Conservation (phyloP, 2,329 filamentous ascomycete genomes). For the Stagonosporopsis rhizophila region DNA sequence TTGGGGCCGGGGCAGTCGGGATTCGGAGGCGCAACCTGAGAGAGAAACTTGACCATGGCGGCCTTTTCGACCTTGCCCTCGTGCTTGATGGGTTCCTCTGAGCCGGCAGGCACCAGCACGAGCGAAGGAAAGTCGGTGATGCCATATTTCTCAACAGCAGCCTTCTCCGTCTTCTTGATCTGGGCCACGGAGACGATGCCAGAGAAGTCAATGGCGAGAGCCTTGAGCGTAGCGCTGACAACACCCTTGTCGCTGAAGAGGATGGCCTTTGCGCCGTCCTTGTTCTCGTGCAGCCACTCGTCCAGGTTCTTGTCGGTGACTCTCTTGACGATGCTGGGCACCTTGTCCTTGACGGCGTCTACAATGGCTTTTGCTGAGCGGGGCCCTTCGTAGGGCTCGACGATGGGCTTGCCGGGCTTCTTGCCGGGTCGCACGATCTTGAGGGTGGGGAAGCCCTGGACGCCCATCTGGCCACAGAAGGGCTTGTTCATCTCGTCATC, state of each 20-base stretch:
- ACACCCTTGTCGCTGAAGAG: constrained; percentile 94
- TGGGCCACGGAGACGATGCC: constrained; percentile 81
- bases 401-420: constrained; percentile 77
- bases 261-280: constrained; percentile 80
- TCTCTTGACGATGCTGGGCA: constrained; percentile 88
- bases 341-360: constrained; percentile 82
- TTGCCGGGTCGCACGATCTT: constrained; percentile 90
- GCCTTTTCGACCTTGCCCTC: constrained; percentile 86
- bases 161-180: constrained; percentile 79
- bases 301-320: constrained; percentile 81
- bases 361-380: constrained; percentile 87
- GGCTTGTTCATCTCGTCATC: constrained; percentile 92
- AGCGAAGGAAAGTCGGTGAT: constrained; percentile 81
- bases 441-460: constrained; percentile 93
- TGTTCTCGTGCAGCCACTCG: constrained; percentile 71
- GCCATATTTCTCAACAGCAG: constrained; percentile 74
- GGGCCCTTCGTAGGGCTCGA: constrained; percentile 90
- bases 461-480: constrained; percentile 82
- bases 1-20: constrained; percentile 69
- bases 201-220: constrained; percentile 89
- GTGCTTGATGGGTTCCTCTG: constrained; percentile 74
- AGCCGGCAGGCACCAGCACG: constrained; percentile 76
- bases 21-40: constrained; percentile 79
- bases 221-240: constrained; percentile 80
- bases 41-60: constrained; percentile 80